Conservation (phyloP, 2,329 filamentous ascomycete genomes). For the Sclerotinia borealis region DNA sequence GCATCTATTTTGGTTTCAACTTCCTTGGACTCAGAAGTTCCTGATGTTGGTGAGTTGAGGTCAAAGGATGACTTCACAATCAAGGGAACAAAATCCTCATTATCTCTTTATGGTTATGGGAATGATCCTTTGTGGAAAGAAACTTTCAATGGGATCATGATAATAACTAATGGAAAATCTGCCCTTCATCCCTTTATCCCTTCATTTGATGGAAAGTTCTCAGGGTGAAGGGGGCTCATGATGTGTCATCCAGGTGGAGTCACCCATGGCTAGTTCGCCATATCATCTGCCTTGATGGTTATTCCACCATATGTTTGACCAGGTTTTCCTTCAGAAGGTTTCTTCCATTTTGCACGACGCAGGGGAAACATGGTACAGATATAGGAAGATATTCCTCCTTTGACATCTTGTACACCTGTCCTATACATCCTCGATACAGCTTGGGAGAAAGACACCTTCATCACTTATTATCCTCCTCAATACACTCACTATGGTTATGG, state of each 20-base stretch:
- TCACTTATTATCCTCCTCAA: background rate
- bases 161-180: background rate
- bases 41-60: background rate
- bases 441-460: background rate
- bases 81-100: too few relatives aligned
- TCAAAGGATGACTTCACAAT: background rate
- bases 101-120: background rate
- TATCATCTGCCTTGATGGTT: background rate
- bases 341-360: background rate
- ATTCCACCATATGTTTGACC: background rate
- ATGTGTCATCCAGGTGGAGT: background rate
- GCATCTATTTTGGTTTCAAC: background rate
- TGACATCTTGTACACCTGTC: background rate
- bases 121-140: background rate
- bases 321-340: background rate
- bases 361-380: background rate
- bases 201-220: background rate
- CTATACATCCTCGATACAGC: too few relatives aligned
- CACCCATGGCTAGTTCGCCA: background rate
- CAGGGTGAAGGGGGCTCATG: background rate
- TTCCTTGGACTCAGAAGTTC: background rate
- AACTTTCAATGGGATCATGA: background rate
- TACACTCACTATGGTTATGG: background rate
- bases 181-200: background rate
- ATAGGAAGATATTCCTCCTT: background rate